Evolutionary conservation across 441 rosid species (phyloP).

Genomic region (Kokia cookei): DNA sequence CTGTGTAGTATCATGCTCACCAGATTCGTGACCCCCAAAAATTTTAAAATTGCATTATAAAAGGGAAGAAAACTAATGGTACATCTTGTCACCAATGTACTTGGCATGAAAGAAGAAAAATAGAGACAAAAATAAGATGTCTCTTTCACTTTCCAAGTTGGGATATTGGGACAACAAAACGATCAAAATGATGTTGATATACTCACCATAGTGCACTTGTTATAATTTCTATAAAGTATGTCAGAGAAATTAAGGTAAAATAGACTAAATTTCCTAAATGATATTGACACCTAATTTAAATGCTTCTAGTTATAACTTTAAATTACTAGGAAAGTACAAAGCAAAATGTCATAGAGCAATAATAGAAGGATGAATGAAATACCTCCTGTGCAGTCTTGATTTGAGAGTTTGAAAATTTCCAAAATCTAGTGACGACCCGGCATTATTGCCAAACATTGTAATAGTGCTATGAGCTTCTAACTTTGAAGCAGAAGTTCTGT

Average conservation of each 20-base stretch:
- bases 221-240: neutral
- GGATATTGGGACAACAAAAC: neutral
- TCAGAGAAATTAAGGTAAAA: neutral
- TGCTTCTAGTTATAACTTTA: neutral
- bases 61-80: neutral
- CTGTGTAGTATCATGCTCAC: neutral
- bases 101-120: neutral
- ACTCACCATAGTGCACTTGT: neutral
- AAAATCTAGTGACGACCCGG: conserved; percentile 23
- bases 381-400: conserved; percentile 31
- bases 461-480: conserved; percentile 15
- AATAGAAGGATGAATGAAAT: conserved; percentile 6
- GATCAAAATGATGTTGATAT: neutral
- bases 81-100: neutral
- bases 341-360: neutral
- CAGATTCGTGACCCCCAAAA: neutral
- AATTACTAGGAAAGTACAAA: neutral
- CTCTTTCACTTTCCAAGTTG: neutral
- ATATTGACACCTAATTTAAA: neutral
- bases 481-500: conserved; percentile 25
- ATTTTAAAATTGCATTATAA: neutral
- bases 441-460: conserved; percentile 13
- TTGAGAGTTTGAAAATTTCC: conserved; percentile 26
- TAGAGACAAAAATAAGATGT: neutral
- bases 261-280: neutral